Base-by-base conservation (phyloP, 306 rosid species). In the Prunus fruticosa region DNA sequence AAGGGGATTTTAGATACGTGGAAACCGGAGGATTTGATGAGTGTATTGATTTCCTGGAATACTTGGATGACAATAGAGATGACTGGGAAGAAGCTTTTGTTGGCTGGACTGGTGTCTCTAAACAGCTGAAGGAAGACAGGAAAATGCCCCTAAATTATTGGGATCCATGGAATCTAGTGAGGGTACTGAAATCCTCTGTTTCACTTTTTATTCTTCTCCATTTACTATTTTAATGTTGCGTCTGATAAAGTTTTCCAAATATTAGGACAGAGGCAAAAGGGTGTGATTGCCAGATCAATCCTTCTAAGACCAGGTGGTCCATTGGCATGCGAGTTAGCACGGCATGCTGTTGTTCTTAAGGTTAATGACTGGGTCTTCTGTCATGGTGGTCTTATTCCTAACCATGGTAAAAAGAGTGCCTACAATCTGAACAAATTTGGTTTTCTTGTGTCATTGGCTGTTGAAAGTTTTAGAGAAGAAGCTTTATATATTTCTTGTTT, bases 361-460 rank as follows among this genome's bases (percentile, higher is more conserved):
- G 97, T 95, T 79, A 95, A 95, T 78, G 97, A 95, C 69, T 95
- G 97, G 97, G 82, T 95, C 80, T 95, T 95, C 90, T 95, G 99
- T 81, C 97, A 95, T 20, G 99, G 99, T 64, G 99, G 99, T 73
- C 99, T 92, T 84, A 96, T 95, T 84, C 99, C 99, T 82, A 97
- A 95, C 74, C 99, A 95, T 76, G 97, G 99, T 95, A 86, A 86
- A 75, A 72, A 62, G 56, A 84, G 60, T 67, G 13, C 53, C 60
- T 77, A 18, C 50, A 34, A 32, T 65, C 76, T 76, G 58, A 27
- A 32, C 38, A 11, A 20, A 51, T 38, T 28, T 77, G 65, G 58
- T 71, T 64, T 69, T 67, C 23, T 76, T 61, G 28, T 73, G 64
- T 72, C 53, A 73, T 51, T 71, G 49, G 47, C 5, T 61, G 67